Evolutionary conservation across 352 stramenopile species (phyloP).

Genomic region (Aphanomyces astaci): DNA sequence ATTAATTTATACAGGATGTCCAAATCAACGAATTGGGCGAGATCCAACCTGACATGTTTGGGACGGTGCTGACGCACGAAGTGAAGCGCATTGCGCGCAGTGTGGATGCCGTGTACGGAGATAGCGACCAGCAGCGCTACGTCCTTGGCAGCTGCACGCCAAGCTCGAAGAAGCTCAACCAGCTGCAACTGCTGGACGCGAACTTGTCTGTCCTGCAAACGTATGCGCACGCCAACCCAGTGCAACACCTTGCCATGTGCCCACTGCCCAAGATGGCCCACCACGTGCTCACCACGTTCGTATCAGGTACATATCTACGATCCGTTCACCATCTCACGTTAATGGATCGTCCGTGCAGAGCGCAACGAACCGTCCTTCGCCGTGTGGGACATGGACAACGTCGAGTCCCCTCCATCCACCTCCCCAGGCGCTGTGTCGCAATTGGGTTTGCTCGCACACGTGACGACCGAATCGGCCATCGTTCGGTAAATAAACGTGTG

Average conservation of each 20-base stretch:
- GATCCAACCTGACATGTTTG: slow-evolving; percentile 1
- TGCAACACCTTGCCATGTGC: slow-evolving; percentile 20
- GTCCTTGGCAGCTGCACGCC: slow-evolving; percentile 47
- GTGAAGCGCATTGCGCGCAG: slow-evolving; percentile 34
- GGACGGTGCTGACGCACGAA: slow-evolving; percentile 8
- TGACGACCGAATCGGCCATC: slow-evolving; percentile 5
- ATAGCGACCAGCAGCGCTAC: slow-evolving; percentile 58
- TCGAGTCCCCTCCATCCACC: not conserved
- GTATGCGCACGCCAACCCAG: slow-evolving; percentile 15
- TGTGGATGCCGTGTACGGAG: slow-evolving; percentile 53
- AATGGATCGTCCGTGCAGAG: not conserved
- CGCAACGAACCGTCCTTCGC: slow-evolving; percentile 20
- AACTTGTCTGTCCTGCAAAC: not conserved
- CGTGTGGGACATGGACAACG: slow-evolving; percentile 15
- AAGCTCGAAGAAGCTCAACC: slow-evolving; percentile 52
- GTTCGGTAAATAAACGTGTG: not conserved
- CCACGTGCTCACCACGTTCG: slow-evolving; percentile 15
- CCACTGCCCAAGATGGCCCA: slow-evolving; percentile 2
- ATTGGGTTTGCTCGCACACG: not conserved
- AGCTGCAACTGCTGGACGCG: slow-evolving; percentile 31
- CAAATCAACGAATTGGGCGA: too few relatives aligned
- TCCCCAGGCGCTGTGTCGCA: not conserved
- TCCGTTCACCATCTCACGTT: too few relatives aligned
- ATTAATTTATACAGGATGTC: too few relatives aligned
- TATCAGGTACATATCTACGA: slow-evolving; percentile 30